phyloP scores from a whole-genome alignment of 2,329 filamentous ascomycete genomes.

The Hymenoscyphus fructigenus region DNA sequence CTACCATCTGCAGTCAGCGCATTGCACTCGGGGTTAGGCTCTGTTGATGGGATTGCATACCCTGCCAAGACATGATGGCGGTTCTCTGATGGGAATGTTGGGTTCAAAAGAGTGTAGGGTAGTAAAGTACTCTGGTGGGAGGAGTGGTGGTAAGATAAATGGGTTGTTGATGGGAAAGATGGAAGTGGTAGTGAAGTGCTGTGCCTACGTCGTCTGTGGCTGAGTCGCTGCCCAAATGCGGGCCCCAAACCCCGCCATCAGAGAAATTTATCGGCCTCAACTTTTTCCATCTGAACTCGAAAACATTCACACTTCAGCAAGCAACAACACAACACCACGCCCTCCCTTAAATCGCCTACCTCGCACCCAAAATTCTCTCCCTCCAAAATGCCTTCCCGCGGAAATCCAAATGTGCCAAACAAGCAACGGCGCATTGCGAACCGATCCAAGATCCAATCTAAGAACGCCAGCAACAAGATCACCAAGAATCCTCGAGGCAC shows the following conservation, averaged over 20 bases:
- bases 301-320: constrained; percentile 4
- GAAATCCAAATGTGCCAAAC: constrained; percentile 38
- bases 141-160: not conserved
- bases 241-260: constrained; percentile 14
- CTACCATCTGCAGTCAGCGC: constrained; percentile 44
- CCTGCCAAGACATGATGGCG: constrained; percentile 49
- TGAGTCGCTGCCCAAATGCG: constrained; percentile 5
- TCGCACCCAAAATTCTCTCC: not conserved
- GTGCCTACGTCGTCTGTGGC: constrained; percentile 12
- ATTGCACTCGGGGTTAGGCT: constrained; percentile 3
- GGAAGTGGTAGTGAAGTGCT: not conserved
- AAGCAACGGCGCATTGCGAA: constrained; percentile 35
- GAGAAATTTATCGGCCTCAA: constrained; percentile 10
- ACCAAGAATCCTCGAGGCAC: constrained; percentile 36
- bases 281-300: constrained; percentile 5
- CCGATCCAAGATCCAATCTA: constrained; percentile 35
- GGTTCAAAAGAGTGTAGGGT: not conserved
- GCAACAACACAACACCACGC: not conserved
- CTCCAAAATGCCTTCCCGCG: constrained; percentile 36
- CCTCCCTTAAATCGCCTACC: not conserved
- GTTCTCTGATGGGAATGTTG: constrained; percentile 6
- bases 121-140: not conserved
- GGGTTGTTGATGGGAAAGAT: constrained; percentile 11
- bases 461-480: constrained; percentile 31
- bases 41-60: constrained; percentile 35